Base-by-base conservation (phyloP, 1,139 yeast genomes). In the Pichia kudriavzevii region DNA sequence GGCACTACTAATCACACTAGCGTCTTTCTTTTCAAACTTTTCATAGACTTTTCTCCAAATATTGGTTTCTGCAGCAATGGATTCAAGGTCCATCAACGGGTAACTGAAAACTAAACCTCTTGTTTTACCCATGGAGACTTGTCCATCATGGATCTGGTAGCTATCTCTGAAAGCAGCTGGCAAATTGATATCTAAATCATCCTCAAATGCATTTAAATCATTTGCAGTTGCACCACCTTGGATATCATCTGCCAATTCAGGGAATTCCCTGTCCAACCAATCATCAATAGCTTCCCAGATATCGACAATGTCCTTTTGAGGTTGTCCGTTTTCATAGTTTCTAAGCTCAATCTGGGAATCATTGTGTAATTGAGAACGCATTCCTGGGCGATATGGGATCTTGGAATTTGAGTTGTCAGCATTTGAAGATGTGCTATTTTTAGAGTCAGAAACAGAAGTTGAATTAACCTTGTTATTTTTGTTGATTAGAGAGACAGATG, bases 161-260 rank as follows among this genome's bases (percentile, higher is more conserved):
- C 81, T 76, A 52, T 79, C 91, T 48, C 91, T 73, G 34, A 83
- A 79, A 47, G 81, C 93, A 4, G 69, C 61, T 2, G 94, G 94
- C 36, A 83, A 65, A 20, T 73, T 63, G 45, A 77, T 64, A 34
- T 72, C 79, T 48, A 80, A 63, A 53, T 82, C 93, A 42, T 70
- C 70, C 53, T 82, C 93, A 45, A 83, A 68, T 48, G 80, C 91
- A 56, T 79, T 78, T 52, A 83, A 66, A 55, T 83, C 94, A 22
- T 82, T 80, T 17, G 72, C 66, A 4, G 91, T 79, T 9, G 75
- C 93, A 5, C 84, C 83, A 41, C 69, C 72, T 46, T 75, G 71
- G 50, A 83, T 60, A 55, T 74, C 77, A 54, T 83, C 94, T 32
- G 66, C 79, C 38, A 83, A 69, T 56, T 83, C 94, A 2, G 94